Base-by-base conservation (phyloP, 2,329 filamentous ascomycete genomes). In the Aspergillus jensenii region DNA sequence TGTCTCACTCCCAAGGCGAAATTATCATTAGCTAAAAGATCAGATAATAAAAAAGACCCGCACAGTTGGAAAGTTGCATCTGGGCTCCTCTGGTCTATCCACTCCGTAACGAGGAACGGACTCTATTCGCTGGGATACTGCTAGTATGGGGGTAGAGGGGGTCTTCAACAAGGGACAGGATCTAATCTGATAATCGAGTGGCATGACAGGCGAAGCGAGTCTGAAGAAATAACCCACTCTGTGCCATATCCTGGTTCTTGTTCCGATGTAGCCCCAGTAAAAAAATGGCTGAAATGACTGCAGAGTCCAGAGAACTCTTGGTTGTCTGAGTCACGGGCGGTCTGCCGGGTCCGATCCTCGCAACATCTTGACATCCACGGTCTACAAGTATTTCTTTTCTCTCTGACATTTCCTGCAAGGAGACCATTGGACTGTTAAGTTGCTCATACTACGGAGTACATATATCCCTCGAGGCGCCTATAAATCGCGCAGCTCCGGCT, bases 1-100 rank as follows among this genome's bases (percentile, higher is more conserved):
- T n/a, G 39, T 21, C 46, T 19, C 51, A 48, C 33, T 35, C 17
- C 27, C 47, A 15, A 9, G 31, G 19, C 19, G 14, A 37, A 44
- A 46, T 21, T 37, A 25, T 31, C 33, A 62, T 64, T 59, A 60
- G 56, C 56, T 56, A 60, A 60, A 59, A 46, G 64, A 66, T 66
- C 64, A 62, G 64, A 66, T 66, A 66, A 66, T 59, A 44, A 53
- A 45, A 60, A 40, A 35, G 40, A 44, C 52, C 39, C 50, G 56
- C 52, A 54, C 31, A n/a, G 31, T 40, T 41, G 43, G 25, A 44
- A 21, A 31, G 44, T 41, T 52, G 55, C 45, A 56, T 47, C 51
- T 59, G 44, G 62, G 56, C 56, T 59, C 55, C 56, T 57, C n/a
- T 57, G 53, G 54, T 59, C 62, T 56, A 65, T 62, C 57, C 19